These are phyloP conservation scores for Hypoxylon sp. DNA, from an alignment of 2,329 filamentous ascomycete species.

Conservation along the genomic window DNA sequence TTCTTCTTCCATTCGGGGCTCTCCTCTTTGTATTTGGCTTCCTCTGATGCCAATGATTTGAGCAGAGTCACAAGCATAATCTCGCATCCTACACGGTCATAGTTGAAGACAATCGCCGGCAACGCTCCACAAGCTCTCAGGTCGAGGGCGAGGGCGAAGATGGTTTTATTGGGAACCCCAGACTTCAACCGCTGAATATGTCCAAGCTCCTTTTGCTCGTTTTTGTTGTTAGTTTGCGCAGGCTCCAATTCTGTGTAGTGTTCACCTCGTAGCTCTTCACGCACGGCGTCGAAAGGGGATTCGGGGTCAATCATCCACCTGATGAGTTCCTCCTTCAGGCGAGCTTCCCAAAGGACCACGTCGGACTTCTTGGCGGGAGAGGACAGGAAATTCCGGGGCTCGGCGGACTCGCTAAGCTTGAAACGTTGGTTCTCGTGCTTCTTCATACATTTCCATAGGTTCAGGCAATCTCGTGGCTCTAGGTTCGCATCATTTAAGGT, in stretches of 20 bases:
- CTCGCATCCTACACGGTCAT: slow-evolving; percentile 75
- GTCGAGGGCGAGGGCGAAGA: slow-evolving; percentile 66
- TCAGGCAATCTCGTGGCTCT: slow-evolving; percentile 77
- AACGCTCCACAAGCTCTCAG: slow-evolving; percentile 73
- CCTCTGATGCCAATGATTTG: slow-evolving; percentile 64
- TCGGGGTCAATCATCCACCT: slow-evolving; percentile 68
- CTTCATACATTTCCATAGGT: slow-evolving; percentile 73
- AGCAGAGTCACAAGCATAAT: slow-evolving; percentile 64
- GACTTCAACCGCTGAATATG: neutral
- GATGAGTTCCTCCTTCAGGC: slow-evolving; percentile 68
- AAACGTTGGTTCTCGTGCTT: slow-evolving; percentile 65
- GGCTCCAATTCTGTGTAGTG: slow-evolving; percentile 4
- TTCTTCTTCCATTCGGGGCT: slow-evolving; percentile 71
- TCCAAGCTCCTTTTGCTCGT: neutral
- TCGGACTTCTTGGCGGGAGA: slow-evolving; percentile 71
- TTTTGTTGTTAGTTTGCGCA: neutral
- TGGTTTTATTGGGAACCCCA: slow-evolving; percentile 2
- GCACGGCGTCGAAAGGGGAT: slow-evolving; percentile 58
- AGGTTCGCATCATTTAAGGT: slow-evolving; percentile 75
- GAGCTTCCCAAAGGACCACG: slow-evolving; percentile 72
- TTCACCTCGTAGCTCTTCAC: slow-evolving; percentile 57
- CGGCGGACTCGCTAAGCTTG: slow-evolving; percentile 61
- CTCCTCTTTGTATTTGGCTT: slow-evolving; percentile 67
- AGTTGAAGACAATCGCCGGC: slow-evolving; percentile 82
- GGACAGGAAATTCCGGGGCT: slow-evolving; percentile 63